These are phyloP conservation scores for Lagenaria siceraria DNA, from an alignment of 306 rosid species.

Conservation along the genomic window DNA sequence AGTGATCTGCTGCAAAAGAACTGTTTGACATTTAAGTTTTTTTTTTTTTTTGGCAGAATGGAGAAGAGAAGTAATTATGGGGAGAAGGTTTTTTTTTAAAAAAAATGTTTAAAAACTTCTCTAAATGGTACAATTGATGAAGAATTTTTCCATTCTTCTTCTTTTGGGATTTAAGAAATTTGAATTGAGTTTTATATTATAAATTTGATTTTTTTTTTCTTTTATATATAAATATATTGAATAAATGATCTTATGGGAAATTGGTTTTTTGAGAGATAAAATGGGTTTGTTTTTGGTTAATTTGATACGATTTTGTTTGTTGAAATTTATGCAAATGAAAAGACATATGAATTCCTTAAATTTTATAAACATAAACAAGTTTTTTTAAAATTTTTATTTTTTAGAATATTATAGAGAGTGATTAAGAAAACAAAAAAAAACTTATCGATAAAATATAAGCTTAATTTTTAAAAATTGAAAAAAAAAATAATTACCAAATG, in stretches of 20 bases:
- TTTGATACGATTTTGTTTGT: neutral
- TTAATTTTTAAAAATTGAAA: too few relatives aligned
- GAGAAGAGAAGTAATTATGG: neutral
- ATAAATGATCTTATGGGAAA: neutral
- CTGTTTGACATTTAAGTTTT: neutral
- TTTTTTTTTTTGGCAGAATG: neutral
- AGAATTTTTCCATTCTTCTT: too few relatives aligned
- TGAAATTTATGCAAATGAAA: too few relatives aligned
- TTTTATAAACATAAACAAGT: too few relatives aligned
- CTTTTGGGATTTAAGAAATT: neutral
- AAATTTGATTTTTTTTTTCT: too few relatives aligned
- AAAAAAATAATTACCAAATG: too few relatives aligned
- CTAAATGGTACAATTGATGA: neutral
- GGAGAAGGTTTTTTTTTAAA: neutral
- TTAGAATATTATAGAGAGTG: too few relatives aligned
- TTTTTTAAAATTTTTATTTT: too few relatives aligned
- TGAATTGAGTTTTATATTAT: neutral
- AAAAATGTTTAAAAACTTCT: neutral
- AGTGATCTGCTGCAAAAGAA: neutral
- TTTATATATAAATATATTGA: neutral
- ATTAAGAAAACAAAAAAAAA: too few relatives aligned
- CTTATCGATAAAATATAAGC: too few relatives aligned
- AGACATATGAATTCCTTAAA: too few relatives aligned
- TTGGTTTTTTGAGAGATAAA: neutral
- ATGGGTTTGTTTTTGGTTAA: neutral